These are phyloP conservation scores for Prunus persica DNA, from an alignment of 306 rosid genomes.

Conservation along the genomic window DNA sequence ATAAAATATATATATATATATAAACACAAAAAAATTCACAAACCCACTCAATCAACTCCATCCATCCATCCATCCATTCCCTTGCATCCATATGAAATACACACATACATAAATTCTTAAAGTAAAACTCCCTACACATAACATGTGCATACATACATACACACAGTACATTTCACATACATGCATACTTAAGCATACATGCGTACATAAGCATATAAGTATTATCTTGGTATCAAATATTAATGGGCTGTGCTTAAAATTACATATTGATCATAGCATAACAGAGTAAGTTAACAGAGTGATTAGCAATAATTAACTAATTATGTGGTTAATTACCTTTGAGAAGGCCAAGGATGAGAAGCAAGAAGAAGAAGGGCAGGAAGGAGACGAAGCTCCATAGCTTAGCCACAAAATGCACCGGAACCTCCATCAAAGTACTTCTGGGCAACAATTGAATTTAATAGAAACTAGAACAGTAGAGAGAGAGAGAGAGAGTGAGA, in stretches of 20 bases:
- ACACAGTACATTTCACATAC: background rate
- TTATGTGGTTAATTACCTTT: constrained; percentile 46
- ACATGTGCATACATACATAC: background rate
- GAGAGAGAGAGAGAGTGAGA: background rate
- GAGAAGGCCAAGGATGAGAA: constrained; percentile 54
- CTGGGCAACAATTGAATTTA: background rate
- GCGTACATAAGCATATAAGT: too few species aligned
- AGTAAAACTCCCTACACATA: background rate
- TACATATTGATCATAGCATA: background rate
- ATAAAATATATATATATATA: too few species aligned
- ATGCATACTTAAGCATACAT: background rate
- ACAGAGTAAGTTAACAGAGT: background rate
- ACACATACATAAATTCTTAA: background rate
- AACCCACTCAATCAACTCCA: background rate
- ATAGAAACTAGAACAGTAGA: background rate
- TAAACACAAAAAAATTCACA: background rate
- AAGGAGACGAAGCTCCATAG: constrained; percentile 63
- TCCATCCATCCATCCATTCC: background rate
- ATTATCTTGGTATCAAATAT: background rate
- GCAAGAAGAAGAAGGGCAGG: constrained; percentile 64
- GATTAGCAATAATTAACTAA: background rate
- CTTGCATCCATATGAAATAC: background rate
- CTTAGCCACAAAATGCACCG: constrained; percentile 30
- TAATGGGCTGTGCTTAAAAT: background rate
- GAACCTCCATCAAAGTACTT: constrained; percentile 41